Base-by-base conservation (phyloP, 2,329 filamentous ascomycete species). In the Alternaria conjuncta region DNA sequence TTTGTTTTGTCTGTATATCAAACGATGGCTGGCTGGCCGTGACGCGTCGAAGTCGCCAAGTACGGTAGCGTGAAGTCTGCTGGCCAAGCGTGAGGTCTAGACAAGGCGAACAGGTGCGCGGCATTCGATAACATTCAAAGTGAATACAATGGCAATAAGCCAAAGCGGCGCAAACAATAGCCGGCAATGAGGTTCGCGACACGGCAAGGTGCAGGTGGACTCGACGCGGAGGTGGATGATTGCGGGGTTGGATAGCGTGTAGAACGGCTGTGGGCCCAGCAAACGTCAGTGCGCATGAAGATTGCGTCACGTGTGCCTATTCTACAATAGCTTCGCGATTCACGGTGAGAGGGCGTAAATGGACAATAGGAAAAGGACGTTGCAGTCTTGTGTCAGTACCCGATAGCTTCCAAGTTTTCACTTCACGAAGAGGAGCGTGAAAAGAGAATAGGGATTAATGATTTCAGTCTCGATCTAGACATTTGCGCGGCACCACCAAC, bases 171-270 rank as follows among this genome's bases (percentile, higher is more conserved):
- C 21, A 49, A 47, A 50, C 12, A 26, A 60, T 28, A 49, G 36
- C 25, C n/a, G 28, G 49, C 26, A 41, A 55, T n/a, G 21, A 21
- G 5, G 44, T 44, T 36, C 51, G 46, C 44, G 32, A n/a, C 50
- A 41, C 43, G 32, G 30, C 28, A 55, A 55, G 36, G 41, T 56
- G 56, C 53, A 62, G 36, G 60, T 46, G 59, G 59, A 49, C 26
- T 55, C 18, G 44, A 56, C 47, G 56, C 41, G 49, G 43, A 60
- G 50, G 44, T 50, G 60, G 50, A 44, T 55, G 57, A 57, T 60
- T 69, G 68, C 62, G 68, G 66, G 68, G 68, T 69, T 57, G 36
- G 30, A 57, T 62, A 62, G 60, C 60, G 60, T 45, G 56, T 51
- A 36, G 47, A 23, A 55, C 20, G 60, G 49, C 13, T 18, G 7